A percentile compares a stretch with the other conserved stretches of the same genome.
These are phyloP conservation scores for Epichloe gansuensis DNA, from an alignment of 2,329 filamentous ascomycete genomes.

Conservation along the genomic window DNA sequence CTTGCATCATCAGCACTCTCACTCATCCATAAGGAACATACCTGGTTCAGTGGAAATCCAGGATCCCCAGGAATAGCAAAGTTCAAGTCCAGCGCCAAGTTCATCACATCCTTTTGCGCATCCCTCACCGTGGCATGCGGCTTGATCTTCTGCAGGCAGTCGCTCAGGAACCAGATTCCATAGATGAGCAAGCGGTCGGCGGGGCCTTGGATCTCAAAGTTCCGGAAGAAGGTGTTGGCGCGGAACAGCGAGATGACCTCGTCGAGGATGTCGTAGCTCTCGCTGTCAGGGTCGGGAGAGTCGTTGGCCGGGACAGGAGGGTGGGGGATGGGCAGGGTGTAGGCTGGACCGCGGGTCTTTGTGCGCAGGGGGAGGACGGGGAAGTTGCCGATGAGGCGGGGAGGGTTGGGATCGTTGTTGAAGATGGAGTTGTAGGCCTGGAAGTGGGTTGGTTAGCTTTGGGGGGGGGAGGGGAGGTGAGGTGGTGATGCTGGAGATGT, in stretches of 20 bases:
- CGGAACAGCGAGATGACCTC: slow-evolving; percentile 88
- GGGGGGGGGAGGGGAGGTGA: too few species aligned
- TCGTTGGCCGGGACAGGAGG: slow-evolving; percentile 44
- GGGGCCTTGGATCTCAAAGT: slow-evolving; percentile 96
- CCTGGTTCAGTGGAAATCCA: slow-evolving; percentile 84
- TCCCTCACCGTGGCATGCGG: slow-evolving; percentile 50
- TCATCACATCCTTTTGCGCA: slow-evolving; percentile 65
- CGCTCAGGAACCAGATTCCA: slow-evolving; percentile 87
- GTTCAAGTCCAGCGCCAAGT: slow-evolving; percentile 79
- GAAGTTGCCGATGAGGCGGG: slow-evolving; percentile 68
- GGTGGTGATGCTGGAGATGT: background rate
- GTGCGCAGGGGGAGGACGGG: slow-evolving; percentile 89
- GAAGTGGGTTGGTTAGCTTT: slow-evolving; percentile 7
- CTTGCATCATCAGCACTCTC: background rate
- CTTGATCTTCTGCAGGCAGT: slow-evolving; percentile 80
- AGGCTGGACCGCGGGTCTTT: slow-evolving; percentile 87
- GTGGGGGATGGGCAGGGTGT: slow-evolving; percentile 56
- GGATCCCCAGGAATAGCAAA: slow-evolving; percentile 93
- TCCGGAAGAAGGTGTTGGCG: slow-evolving; percentile 97
- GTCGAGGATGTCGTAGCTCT: slow-evolving; percentile 93
- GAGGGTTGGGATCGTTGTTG: slow-evolving; percentile 60
- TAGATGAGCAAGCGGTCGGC: slow-evolving; percentile 93
- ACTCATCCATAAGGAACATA: slow-evolving; percentile 19
- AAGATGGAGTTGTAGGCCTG: slow-evolving; percentile 98
- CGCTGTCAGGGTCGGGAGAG: slow-evolving; percentile 68